phyloP scores from a whole-genome alignment of 345 rosid species.

The Bretschneidera sinensis region DNA sequence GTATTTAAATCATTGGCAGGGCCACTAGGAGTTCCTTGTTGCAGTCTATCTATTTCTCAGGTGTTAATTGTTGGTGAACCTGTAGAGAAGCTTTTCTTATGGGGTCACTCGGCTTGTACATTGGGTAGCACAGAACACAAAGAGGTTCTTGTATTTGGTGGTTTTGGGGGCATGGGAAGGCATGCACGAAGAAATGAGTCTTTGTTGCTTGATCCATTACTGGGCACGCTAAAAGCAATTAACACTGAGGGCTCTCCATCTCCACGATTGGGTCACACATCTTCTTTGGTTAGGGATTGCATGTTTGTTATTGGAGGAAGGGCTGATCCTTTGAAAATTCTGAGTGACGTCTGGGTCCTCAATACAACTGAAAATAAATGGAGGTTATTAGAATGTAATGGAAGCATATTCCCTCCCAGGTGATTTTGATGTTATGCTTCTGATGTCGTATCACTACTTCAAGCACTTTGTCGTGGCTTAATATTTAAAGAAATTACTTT shows the following conservation, averaged over 20 bases:
- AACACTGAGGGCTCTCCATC: constrained; percentile 45
- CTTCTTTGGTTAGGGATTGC: constrained; percentile 56
- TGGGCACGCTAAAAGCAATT: constrained; percentile 40
- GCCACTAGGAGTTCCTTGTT: constrained; percentile 27
- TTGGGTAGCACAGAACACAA: constrained; percentile 23
- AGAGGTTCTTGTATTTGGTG: constrained; percentile 68
- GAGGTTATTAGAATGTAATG: constrained; percentile 50
- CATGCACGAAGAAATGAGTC: constrained; percentile 79
- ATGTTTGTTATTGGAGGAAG: constrained; percentile 86
- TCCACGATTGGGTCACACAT: constrained; percentile 78
- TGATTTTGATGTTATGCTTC: constrained; percentile 19
- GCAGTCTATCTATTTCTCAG: constrained; percentile 32
- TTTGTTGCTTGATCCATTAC: constrained; percentile 53
- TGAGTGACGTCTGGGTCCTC: constrained; percentile 75
- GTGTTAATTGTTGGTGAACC: constrained; percentile 54
- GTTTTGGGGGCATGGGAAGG: constrained; percentile 90
- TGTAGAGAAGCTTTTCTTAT: constrained; percentile 70
- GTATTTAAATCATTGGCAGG: constrained; percentile 81
- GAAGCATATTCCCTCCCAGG: constrained; percentile 65
- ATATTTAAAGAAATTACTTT: not conserved
- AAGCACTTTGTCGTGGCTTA: not conserved
- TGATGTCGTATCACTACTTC: not conserved
- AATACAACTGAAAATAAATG: constrained; percentile 44
- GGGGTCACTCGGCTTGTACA: constrained; percentile 82
- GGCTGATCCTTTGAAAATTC: constrained; percentile 65